Evolutionary conservation across 768 basidiomycete species (phyloP).

Genomic region (Leccinum imitatum): DNA sequence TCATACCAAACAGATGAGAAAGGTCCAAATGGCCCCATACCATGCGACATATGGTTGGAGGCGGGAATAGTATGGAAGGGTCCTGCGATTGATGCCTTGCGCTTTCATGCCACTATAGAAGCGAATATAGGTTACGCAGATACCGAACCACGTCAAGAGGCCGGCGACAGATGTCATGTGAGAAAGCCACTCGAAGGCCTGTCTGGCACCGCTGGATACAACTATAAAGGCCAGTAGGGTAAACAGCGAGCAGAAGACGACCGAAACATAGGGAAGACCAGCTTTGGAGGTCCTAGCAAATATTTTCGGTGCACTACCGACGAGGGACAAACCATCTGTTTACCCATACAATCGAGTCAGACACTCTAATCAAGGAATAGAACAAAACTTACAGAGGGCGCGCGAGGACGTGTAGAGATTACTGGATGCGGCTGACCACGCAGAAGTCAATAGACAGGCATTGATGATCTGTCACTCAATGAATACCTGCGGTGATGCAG

Average conservation of each 20-base stretch:
- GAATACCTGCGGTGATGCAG: conserved; percentile 7
- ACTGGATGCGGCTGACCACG: conserved; percentile 89
- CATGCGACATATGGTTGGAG: conserved; percentile 78
- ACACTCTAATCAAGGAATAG: not conserved
- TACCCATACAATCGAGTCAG: not conserved
- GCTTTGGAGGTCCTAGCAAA: conserved; percentile 66
- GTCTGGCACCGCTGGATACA: conserved; percentile 59
- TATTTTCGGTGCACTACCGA: conserved; percentile 80
- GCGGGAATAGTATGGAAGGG: conserved; percentile 66
- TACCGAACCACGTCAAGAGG: conserved; percentile 80
- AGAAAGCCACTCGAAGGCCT: conserved; percentile 80
- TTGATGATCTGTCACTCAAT: conserved; percentile 62
- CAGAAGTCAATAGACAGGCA: conserved; percentile 80
- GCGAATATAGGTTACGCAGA: conserved; percentile 72
- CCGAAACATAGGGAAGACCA: conserved; percentile 76
- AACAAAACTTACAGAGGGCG: conserved; percentile 65
- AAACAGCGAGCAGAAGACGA: conserved; percentile 69
- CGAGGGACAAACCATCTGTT: conserved; percentile 73
- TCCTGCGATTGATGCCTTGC: conserved; percentile 73
- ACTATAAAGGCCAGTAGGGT: conserved; percentile 79
- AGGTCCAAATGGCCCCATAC: conserved; percentile 35
- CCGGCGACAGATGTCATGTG: conserved; percentile 67
- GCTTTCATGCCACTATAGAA: conserved; percentile 81
- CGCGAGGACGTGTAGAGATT: conserved; percentile 90
- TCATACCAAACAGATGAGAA: conserved; percentile 65